Base-by-base conservation (phyloP, 1,139 yeast genomes). In the Yamadazyma dendronema region DNA sequence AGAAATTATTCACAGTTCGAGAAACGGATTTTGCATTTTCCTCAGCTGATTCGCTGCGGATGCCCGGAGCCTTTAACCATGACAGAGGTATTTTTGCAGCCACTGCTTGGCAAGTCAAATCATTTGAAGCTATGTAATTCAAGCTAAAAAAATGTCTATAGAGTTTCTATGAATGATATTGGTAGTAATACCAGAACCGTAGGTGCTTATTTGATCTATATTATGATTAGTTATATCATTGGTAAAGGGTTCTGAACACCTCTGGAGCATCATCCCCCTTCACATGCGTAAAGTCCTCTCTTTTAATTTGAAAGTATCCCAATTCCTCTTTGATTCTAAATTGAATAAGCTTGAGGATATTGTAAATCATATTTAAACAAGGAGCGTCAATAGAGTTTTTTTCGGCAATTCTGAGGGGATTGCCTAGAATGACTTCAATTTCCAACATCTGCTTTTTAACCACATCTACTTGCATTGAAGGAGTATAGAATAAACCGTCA, bases 401-500 rank as follows among this genome's bases (percentile, higher is more conserved):
- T 33, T 65, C 56, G 2, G 89, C 92, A 35, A 79, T 64, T 30
- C 69, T 67, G 44, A 86, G 59, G 0, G 92, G 88, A 53, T 81
- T 84, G 2, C 92, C 90, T 37, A 84, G 62, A 43, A 86, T 80
- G 16, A 77, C 79, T 52, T 84, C 89, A 36, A 81, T 61, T 57
- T 86, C 95, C 52, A 84, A 72, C 40, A 81, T 79, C 50, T 83
- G 84, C 15, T 79, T 79, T 57, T 83, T 82, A 41, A 84, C 72
- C 22, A 74, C 67, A 56, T 84, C 95, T 11, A 84, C 79, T 47
- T 79, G 72, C 89, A 83, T 84, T 14, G 89, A 81, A 1, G 92
- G 92, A 28, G 73, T 62, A 54, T 81, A 83, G 62, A 77, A 80
- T 23, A 70, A 60, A 3, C 85, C 86, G 48, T 79, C 84, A 41